These are phyloP conservation scores for Boletus reticuloceps DNA, from an alignment of 768 basidiomycete species.

Conservation along the genomic window DNA sequence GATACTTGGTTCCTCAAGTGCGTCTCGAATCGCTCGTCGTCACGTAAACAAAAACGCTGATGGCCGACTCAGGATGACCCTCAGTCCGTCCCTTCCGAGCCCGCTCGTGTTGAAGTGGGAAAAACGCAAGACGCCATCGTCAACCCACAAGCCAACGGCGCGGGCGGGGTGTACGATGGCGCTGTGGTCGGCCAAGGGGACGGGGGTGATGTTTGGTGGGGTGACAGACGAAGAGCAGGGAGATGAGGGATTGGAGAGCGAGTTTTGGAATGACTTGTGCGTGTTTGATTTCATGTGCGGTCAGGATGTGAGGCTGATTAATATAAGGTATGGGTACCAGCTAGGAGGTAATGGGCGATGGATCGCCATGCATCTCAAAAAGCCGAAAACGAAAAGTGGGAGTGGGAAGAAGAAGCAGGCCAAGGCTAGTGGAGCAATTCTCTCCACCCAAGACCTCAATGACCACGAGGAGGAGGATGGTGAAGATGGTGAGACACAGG, in stretches of 20 bases:
- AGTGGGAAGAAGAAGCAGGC: constrained; percentile 41
- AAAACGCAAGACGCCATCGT: constrained; percentile 71
- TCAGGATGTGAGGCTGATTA: neutral
- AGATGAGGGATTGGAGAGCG: constrained; percentile 81
- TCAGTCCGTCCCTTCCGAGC: constrained; percentile 21
- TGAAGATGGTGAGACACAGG: constrained; percentile 14
- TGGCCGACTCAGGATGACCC: constrained; percentile 28
- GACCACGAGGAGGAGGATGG: constrained; percentile 17
- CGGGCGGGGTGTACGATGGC: constrained; percentile 89
- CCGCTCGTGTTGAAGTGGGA: constrained; percentile 77
- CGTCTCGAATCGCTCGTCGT: constrained; percentile 11
- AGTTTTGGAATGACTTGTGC: constrained; percentile 83
- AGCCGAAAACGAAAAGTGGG: constrained; percentile 53
- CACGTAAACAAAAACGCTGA: neutral
- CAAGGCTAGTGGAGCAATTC: neutral
- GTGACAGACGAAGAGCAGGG: constrained; percentile 84
- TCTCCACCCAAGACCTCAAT: neutral
- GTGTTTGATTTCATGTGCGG: neutral
- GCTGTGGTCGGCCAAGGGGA: constrained; percentile 63
- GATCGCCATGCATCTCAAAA: constrained; percentile 70
- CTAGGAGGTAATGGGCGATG: constrained; percentile 71
- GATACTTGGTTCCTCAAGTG: constrained; percentile 88
- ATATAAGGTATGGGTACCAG: constrained; percentile 76
- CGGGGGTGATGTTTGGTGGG: constrained; percentile 82
- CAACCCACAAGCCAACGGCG: constrained; percentile 51